phyloP scores from a whole-genome alignment of 2,329 filamentous ascomycete species.

The Grosmannia clavigera region DNA sequence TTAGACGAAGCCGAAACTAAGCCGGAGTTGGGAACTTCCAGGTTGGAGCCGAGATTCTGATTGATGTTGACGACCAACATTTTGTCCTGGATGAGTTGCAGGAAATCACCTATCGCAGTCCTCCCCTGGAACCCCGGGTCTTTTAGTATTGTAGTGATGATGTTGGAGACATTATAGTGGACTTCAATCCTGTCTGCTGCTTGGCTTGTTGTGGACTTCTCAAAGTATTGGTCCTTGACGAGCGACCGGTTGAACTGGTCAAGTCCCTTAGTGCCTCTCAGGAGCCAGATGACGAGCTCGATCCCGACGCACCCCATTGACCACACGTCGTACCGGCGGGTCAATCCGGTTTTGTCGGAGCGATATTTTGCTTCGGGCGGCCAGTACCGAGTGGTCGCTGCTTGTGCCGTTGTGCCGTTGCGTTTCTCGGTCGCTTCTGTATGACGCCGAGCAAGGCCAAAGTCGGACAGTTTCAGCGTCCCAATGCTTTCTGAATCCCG shows the following conservation, averaged over 20 bases:
- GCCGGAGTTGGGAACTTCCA: too few relatives aligned
- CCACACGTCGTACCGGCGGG: constrained; percentile 18
- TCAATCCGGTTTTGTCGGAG: not conserved
- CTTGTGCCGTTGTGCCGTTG: not conserved
- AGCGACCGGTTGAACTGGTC: not conserved
- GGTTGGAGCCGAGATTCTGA: too few relatives aligned
- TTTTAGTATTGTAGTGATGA: not conserved
- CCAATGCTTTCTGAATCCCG: not conserved
- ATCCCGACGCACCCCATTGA: constrained; percentile 19
- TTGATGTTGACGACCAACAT: not conserved
- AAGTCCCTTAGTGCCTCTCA: constrained; percentile 10
- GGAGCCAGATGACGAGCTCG: constrained; percentile 18
- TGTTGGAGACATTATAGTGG: not conserved
- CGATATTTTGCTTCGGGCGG: not conserved
- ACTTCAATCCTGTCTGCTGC: not conserved
- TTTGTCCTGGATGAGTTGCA: not conserved
- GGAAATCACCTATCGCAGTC: not conserved
- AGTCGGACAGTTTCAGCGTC: not conserved
- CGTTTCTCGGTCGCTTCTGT: not conserved
- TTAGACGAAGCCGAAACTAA: too few relatives aligned
- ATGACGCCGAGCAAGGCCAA: not conserved
- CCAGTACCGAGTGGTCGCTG: not conserved
- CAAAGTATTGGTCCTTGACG: too few relatives aligned
- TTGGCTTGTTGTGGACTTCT: not conserved
- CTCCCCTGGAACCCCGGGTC: not conserved